Evolutionary conservation across 805 yeast species (phyloP), one percentile per base, ranked within the genome.

Genomic region (Pachysolen tannophilus): DNA sequence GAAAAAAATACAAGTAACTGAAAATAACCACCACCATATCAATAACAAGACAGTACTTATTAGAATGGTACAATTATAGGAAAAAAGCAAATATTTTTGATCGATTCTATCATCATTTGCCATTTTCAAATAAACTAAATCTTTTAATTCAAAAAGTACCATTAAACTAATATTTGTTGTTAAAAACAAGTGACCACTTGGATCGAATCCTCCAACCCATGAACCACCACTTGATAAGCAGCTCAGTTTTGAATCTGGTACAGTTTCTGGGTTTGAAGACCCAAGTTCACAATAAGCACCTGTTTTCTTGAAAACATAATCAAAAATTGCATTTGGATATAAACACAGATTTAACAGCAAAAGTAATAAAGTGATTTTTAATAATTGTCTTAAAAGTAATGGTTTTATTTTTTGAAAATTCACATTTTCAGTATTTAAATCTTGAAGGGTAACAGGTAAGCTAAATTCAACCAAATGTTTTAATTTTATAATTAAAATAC

Each of bases 141-240:
- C 16, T 18, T 28, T 29, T 24, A 63, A 30, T 38, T 64, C 69
- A 20, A 48, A 37, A 60, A 65, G 60, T 0, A 69, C 38, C 8
- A 69, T 50, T 39, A 69, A 43, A 40, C 74, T 66, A 11, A 65
- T 45, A 5, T 66, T 65, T 1, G 60, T 48, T 2, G 72, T 37
- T 34, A 70, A 61, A 42, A 69, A 69, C 34, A 61, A 65, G 46
- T 73, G 80, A 2, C 78, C 78, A 26, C 75, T 68, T 4, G 66
- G 53, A 45, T 73, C 78, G 44, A 72, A 72, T 8, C 75, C 74
- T 39, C 63, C 61, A 4, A 46, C 46, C 78, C 79, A 72, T 11
- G 42, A 32, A 2, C 67, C 72, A 16, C 49, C 47, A 8, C 33
- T 18, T 8, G 16, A 11, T 8, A 28, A 8, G 11, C 40, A 37